Evolutionary conservation across 2,329 filamentous ascomycete species (phyloP).

Genomic region (Colletotrichum incanum): DNA sequence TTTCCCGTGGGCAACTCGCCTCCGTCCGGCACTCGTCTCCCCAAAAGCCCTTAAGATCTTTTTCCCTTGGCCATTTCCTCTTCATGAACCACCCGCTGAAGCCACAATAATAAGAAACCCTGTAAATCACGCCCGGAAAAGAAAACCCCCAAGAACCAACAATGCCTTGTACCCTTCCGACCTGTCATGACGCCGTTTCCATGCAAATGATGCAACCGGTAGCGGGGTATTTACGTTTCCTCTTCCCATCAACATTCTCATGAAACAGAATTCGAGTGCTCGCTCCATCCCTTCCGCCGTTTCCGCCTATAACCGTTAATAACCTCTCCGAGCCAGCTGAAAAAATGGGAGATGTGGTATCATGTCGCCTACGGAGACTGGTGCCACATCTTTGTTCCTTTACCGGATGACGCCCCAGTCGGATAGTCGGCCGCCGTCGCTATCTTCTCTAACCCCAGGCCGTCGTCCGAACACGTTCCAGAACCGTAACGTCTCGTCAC

Average conservation of each 20-base stretch:
- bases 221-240: constrained; percentile 38
- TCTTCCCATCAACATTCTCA: constrained; percentile 19
- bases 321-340: constrained; percentile 4
- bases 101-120: constrained; percentile 3
- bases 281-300: constrained; percentile 17
- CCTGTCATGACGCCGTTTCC: constrained; percentile 37
- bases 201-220: constrained; percentile 40
- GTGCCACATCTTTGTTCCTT: constrained; percentile 40
- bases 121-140: constrained; percentile 16
- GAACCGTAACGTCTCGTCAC: constrained; percentile 95
- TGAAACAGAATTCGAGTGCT: constrained; percentile 20
- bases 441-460: constrained; percentile 79
- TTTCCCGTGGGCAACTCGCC: background rate
- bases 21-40: background rate
- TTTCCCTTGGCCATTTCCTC: background rate
- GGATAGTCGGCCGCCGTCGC: constrained; percentile 75
- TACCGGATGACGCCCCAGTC: constrained; percentile 89
- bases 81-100: constrained; percentile 9
- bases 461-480: constrained; percentile 96
- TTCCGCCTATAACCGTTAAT: constrained; percentile 9
- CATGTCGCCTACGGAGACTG: background rate
- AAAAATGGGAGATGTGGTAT: constrained; percentile 21
- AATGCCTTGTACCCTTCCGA: constrained; percentile 11
- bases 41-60: background rate
- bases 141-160: constrained; percentile 16